Evolutionary conservation across 306 rosid genomes (phyloP).

Genomic region (Corylus heterophylla): DNA sequence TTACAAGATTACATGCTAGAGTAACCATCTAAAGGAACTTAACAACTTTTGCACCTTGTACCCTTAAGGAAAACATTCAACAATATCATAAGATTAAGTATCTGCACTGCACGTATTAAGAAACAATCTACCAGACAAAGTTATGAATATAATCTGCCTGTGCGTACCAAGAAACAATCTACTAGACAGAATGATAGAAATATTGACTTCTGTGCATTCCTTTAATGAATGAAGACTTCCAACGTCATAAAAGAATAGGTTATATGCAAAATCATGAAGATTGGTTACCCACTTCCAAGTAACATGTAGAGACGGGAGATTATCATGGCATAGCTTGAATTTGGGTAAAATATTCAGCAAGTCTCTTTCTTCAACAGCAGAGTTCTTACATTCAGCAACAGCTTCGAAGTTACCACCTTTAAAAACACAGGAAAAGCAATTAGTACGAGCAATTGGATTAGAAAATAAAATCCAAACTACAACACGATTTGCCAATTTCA

Average conservation of each 20-base stretch:
- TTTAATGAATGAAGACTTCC: background rate
- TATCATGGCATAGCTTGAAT: constrained; percentile 10
- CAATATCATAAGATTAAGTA: constrained; percentile 6
- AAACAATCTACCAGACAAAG: background rate
- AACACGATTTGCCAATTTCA: background rate
- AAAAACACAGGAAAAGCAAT: constrained; percentile 5
- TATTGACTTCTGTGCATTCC: background rate
- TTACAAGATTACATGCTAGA: constrained; percentile 3
- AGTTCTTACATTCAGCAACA: constrained; percentile 22
- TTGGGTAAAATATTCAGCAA: constrained; percentile 22
- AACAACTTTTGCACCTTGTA: background rate
- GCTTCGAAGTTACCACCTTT: constrained; percentile 30
- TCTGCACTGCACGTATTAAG: constrained; percentile 7
- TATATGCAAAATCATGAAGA: constrained; percentile 21
- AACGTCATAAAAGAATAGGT: constrained; percentile 6
- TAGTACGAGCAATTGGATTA: constrained; percentile 4
- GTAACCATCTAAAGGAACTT: background rate
- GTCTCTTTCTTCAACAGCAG: constrained; percentile 30
- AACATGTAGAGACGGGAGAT: constrained; percentile 44
- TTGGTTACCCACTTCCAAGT: constrained; percentile 65
- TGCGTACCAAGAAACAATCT: background rate
- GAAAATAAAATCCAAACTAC: background rate
- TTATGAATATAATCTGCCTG: background rate
- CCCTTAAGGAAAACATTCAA: background rate
- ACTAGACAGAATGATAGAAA: background rate